Conservation (phyloP, 768 basidiomycete genomes). For the Hemileccinum impolitum region DNA sequence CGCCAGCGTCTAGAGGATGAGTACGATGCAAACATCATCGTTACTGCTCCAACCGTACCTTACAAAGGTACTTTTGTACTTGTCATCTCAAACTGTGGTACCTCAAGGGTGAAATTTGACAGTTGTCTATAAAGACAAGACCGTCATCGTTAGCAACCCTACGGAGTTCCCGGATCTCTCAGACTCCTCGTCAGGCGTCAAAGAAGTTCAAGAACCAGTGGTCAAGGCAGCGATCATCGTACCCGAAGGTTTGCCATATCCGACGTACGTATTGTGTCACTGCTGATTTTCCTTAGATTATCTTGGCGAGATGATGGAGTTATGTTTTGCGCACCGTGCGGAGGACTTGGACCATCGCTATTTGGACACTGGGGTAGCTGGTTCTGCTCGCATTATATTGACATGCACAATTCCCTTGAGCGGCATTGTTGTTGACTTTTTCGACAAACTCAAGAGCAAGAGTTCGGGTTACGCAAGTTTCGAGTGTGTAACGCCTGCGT, state of each 20-base stretch:
- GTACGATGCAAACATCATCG: slow-evolving; percentile 89
- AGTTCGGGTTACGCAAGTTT: slow-evolving; percentile 91
- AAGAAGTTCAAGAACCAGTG: slow-evolving; percentile 85
- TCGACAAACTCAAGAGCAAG: slow-evolving; percentile 89
- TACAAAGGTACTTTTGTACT: slow-evolving; percentile 59
- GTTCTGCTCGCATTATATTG: slow-evolving; percentile 65
- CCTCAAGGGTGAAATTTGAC: slow-evolving; percentile 2
- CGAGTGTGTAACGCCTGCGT: slow-evolving; percentile 52
- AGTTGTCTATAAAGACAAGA: slow-evolving; percentile 75
- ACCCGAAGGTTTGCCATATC: slow-evolving; percentile 65
- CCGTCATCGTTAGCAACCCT: slow-evolving; percentile 79
- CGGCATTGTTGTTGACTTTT: slow-evolving; percentile 94
- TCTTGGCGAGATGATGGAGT: slow-evolving; percentile 94
- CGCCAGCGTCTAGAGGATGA: slow-evolving; percentile 96
- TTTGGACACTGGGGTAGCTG: slow-evolving; percentile 52
- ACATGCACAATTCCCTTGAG: slow-evolving; percentile 83
- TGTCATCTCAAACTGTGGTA: background rate
- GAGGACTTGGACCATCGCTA: slow-evolving; percentile 82
- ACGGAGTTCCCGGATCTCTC: slow-evolving; percentile 89
- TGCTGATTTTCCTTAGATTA: slow-evolving; percentile 53
- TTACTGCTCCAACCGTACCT: slow-evolving; percentile 95
- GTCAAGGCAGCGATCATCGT: slow-evolving; percentile 93
- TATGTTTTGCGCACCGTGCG: slow-evolving; percentile 84
- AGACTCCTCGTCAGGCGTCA: slow-evolving; percentile 57
- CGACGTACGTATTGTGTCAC: background rate